Evolutionary conservation across 1,284 basidiomycete species (phyloP).

Genomic region (Trametes hirsuta): DNA sequence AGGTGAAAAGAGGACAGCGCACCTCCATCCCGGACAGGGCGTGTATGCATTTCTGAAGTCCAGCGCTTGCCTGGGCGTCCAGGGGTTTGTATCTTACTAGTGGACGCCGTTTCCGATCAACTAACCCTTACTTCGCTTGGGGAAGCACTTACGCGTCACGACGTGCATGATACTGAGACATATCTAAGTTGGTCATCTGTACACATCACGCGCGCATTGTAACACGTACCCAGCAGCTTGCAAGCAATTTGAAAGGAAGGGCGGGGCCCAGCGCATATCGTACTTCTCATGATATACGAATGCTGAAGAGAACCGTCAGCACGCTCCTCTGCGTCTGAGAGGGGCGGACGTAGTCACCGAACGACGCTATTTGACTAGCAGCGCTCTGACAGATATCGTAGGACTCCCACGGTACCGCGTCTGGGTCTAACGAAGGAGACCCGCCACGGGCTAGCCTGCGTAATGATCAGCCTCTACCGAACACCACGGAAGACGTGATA

Average conservation of each 20-base stretch:
- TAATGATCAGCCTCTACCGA: neutral
- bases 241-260: constrained; percentile 74
- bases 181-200: neutral
- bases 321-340: neutral
- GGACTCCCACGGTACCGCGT: constrained; percentile 50
- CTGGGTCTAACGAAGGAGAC: constrained; percentile 19
- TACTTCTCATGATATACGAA: constrained; percentile 65
- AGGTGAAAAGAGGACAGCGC: neutral
- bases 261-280: constrained; percentile 64
- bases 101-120: neutral
- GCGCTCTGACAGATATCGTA: constrained; percentile 80
- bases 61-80: constrained; percentile 66
- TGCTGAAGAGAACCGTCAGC: constrained; percentile 40
- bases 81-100: constrained; percentile 70
- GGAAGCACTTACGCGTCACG: constrained; percentile 54
- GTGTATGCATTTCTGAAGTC: constrained; percentile 68
- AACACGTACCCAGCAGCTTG: constrained; percentile 72
- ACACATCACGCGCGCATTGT: neutral
- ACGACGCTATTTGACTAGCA: constrained; percentile 72
- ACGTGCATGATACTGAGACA: constrained; percentile 76
- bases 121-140: neutral
- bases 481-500: constrained; percentile 44
- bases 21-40: constrained; percentile 77
- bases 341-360: constrained; percentile 47
- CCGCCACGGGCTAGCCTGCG: constrained; percentile 9